Conservation (phyloP, 2,329 filamentous ascomycete species). For the Penicillium psychrosexuale region DNA sequence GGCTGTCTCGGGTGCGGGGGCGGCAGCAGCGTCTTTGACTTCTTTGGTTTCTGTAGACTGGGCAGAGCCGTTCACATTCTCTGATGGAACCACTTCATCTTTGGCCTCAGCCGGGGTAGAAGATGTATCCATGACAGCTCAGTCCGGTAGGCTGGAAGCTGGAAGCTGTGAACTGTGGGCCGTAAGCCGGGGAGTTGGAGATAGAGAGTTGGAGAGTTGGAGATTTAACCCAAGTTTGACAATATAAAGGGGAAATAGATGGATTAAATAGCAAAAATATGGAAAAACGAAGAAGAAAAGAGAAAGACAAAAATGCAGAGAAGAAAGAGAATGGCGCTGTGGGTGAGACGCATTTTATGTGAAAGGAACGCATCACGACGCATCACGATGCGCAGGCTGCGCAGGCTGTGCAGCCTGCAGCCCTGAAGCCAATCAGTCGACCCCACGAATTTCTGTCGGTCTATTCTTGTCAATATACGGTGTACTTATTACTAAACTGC, state of each 20-base stretch:
- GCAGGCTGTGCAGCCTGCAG: constrained; percentile 3
- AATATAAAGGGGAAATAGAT: background rate
- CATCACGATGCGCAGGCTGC: background rate
- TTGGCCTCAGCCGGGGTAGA: constrained; percentile 27
- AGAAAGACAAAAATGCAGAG: background rate
- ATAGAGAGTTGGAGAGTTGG: background rate
- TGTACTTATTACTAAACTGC: background rate
- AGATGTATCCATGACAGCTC: constrained; percentile 20
- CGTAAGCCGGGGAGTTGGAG: background rate
- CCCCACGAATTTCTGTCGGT: constrained; percentile 2
- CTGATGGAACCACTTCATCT: constrained; percentile 28
- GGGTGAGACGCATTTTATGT: constrained; percentile 14
- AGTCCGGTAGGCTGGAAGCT: background rate
- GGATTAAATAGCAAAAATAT: background rate
- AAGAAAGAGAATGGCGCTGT: constrained; percentile 8
- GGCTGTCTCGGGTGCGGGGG: constrained; percentile 24
- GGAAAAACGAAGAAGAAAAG: background rate
- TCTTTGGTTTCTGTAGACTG: constrained; percentile 13
- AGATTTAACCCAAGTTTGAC: background rate
- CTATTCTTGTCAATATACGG: background rate
- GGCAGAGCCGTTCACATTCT: constrained; percentile 22
- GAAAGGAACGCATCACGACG: background rate
- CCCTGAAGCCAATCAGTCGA: constrained; percentile 7
- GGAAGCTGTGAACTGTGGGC: background rate
- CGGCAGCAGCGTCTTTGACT: constrained; percentile 15